phyloP scores from a whole-genome alignment of 495 filamentous ascomycete species.

The Aspergillus biplanus region DNA sequence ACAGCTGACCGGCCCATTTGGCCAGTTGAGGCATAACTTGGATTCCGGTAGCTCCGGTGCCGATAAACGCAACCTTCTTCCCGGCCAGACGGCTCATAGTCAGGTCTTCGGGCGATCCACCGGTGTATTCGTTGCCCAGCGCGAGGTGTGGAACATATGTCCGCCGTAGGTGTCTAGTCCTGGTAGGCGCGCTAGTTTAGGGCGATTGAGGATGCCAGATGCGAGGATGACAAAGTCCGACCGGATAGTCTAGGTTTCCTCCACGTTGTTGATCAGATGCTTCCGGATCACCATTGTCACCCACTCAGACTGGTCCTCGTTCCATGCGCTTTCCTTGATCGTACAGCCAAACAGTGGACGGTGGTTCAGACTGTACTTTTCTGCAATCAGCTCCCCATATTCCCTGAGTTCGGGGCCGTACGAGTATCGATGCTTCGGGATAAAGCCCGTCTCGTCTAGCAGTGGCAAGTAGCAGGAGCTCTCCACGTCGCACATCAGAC shows the following conservation, averaged over 20 bases:
- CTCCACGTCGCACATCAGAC: constrained; percentile 37
- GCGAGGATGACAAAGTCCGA: constrained; percentile 28
- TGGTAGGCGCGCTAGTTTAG: constrained; percentile 34
- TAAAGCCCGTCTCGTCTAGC: constrained; percentile 64
- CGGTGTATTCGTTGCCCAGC: constrained; percentile 51
- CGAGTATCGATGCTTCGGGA: constrained; percentile 47
- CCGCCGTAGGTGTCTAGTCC: constrained; percentile 28
- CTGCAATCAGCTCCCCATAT: constrained; percentile 31
- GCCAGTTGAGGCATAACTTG: constrained; percentile 46
- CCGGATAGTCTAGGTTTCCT: too few relatives aligned
- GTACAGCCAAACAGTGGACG: constrained; percentile 29
- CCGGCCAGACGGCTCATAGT: constrained; percentile 39
- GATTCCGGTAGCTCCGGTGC: constrained; percentile 51
- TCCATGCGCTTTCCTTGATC: neutral
- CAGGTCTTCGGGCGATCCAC: constrained; percentile 51
- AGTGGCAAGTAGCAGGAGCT: constrained; percentile 51
- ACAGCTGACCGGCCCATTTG: constrained; percentile 35
- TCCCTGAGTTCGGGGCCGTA: constrained; percentile 28
- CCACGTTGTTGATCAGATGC: too few relatives aligned
- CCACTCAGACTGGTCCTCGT: neutral
- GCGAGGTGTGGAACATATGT: constrained; percentile 44
- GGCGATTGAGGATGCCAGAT: constrained; percentile 20
- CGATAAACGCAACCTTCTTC: constrained; percentile 52
- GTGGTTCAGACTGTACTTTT: constrained; percentile 42
- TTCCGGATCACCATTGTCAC: too few relatives aligned